Evolutionary conservation across 129 eudicot genomes (phyloP), one percentile per base, ranked within the genome.

Genomic region (sunflower (Helianthus annuus)): DNA sequence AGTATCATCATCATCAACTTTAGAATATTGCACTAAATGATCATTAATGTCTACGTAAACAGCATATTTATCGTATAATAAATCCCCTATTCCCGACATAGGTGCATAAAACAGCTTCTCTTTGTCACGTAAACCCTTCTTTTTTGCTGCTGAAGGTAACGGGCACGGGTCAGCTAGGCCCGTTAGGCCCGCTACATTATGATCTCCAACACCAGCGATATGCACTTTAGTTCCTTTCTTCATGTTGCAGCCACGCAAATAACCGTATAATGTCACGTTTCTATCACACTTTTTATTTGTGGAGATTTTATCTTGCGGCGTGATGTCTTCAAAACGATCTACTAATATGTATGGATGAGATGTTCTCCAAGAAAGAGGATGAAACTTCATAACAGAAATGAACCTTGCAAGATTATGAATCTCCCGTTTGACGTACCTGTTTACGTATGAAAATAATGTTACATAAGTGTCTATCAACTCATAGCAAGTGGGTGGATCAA

Each of bases 81-180:
- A 91, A 86, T 95, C 97, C 66, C 99, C 99, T 46, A 95, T 45
- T 60, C 99, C 99, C 73, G 99, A 90, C 99, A 95, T 95, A 60
- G 99, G 99, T 24, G 96, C 99, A 83, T 95, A 95, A 77, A 95
- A 90, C 13, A 90, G 77, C 83, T 89, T 90, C 74, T 95, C 99
- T 68, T 95, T 95, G 78, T 95, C 99, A 58, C 99, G 91, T 68
- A 95, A 60, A 60, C 99, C 99, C 82, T 94, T 95, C 89, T 88
- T 95, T 74, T 95, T 95, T 53, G 99, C 99, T 69, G 91, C 97
- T 27, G 99, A 95, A 4, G 99, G 99, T 76, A 95, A 81, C 48
- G 99, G 99, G 69, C 99, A 95, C 5, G 97, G 99, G 80, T 95
- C 99, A 59, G 89, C 80, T 78, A 95, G 64, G 29, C 80, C 82